A percentile compares a stretch with the other conserved stretches of the same genome.
phyloP scores from a whole-genome alignment of 257 asterid species.

The Fraxinus excelsior region DNA sequence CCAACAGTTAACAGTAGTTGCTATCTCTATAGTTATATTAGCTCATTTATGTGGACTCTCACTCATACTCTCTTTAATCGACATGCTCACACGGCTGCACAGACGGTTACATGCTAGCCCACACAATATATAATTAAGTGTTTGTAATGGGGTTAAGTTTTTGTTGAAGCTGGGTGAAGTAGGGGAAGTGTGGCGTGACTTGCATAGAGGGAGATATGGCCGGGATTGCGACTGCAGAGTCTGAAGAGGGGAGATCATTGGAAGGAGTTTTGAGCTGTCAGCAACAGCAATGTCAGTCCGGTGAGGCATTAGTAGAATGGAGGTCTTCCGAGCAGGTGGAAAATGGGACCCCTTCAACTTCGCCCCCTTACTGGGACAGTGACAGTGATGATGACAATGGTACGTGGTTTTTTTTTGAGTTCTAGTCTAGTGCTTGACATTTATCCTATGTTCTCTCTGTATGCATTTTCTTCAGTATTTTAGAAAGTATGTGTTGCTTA shows the following conservation, averaged over 20 bases:
- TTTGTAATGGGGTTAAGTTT: constrained; percentile 3
- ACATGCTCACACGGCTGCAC: not conserved
- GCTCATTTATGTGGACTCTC: not conserved
- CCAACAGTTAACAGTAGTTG: not conserved
- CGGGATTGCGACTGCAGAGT: constrained; percentile 48
- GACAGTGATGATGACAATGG: constrained; percentile 70
- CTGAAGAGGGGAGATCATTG: constrained; percentile 58
- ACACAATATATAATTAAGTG: not conserved
- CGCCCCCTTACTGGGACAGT: constrained; percentile 90
- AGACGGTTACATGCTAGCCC: not conserved
- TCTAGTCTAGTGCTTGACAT: not conserved
- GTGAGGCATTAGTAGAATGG: constrained; percentile 80
- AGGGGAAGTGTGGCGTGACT: constrained; percentile 51
- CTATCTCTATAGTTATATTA: not conserved
- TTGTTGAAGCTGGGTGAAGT: constrained; percentile 46
- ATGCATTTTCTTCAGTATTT: not conserved
- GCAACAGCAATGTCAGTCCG: constrained; percentile 56
- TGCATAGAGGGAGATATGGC: constrained; percentile 63
- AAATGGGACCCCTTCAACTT: constrained; percentile 74
- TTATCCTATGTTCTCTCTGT: not conserved
- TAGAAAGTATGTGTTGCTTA: not conserved
- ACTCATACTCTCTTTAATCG: not conserved
- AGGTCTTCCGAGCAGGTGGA: constrained; percentile 83
- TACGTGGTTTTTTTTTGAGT: constrained; percentile 22
- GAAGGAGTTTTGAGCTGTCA: constrained; percentile 58